phyloP scores from a whole-genome alignment of 2,329 filamentous ascomycete species.

The Alternaria longipes region DNA sequence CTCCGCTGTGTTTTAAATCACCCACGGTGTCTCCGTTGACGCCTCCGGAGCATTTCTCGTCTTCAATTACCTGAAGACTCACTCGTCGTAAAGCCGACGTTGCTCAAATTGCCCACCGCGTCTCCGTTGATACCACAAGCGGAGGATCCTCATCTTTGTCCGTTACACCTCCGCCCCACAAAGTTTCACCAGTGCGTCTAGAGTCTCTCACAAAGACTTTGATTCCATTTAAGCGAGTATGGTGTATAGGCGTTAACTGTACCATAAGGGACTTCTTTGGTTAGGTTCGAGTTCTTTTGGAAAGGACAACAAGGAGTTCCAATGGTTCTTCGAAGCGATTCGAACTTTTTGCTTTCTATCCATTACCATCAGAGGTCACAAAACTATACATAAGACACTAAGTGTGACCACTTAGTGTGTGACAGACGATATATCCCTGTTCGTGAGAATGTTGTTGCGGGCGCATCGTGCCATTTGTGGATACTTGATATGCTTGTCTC shows the following conservation, averaged over 20 bases:
- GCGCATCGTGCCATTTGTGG: not conserved
- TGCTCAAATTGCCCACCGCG: not conserved
- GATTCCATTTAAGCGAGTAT: not conserved
- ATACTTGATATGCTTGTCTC: not conserved
- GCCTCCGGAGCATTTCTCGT: not conserved
- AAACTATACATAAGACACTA: not conserved
- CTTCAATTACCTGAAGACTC: not conserved
- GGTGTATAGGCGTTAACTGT: not conserved
- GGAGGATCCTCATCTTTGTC: not conserved
- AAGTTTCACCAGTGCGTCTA: not conserved
- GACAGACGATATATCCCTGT: not conserved
- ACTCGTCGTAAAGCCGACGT: too few species aligned
- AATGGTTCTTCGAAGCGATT: not conserved
- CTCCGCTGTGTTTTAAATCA: not conserved
- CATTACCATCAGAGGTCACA: not conserved
- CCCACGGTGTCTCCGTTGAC: not conserved
- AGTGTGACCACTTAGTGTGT: not conserved
- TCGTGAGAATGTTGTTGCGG: not conserved
- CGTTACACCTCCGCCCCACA: not conserved
- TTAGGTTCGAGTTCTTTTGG: not conserved
- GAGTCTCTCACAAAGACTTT: not conserved
- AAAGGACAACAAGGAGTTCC: constrained; percentile 1
- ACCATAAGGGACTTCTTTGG: not conserved
- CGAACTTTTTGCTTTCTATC: not conserved
- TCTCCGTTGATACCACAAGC: not conserved